Evolutionary conservation across 495 filamentous ascomycete genomes (phyloP), one percentile per base, ranked within the genome.

Genomic region (Lasiosphaeriaceae sp.): DNA sequence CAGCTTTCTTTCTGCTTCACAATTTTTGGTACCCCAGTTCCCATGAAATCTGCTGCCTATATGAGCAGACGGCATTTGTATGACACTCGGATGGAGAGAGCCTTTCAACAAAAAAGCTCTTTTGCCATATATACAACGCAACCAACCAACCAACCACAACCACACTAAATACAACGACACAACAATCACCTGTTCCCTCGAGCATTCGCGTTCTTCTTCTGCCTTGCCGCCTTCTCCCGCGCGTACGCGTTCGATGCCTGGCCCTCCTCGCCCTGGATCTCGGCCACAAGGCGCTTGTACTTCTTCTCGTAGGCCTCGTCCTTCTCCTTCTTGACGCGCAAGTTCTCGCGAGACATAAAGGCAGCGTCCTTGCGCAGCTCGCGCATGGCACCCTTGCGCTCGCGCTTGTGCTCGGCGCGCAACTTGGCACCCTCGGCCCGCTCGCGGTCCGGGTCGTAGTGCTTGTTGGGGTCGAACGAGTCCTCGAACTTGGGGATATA

Each of bases 401-500:
- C 94, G 64, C 86, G 84, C 83, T 96, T 96, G 82, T 90, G 85
- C 75, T 99, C 93, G 47, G 86, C 85, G 73, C 83, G 85, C 65
- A 99, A 79, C 64, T 90, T 91, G 61, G 83, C 84, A 47, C 83
- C 60, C 58, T 95, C 90, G n/a, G 86, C 82, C 23, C 94, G 88
- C 66, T 94, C 92, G 51, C 84, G 83, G 70, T 97, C 86, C 1
- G 90, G 90, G 65, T 99, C 94, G 80, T 97, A 96, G 79, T 96
- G 93, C 72, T 89, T 92, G 77, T 90, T 82, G 12, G 92, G 94
- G 70, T 92, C 91, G 84, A 91, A 99, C 60, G 83, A 76, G 70
- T 96, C 92, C 75, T 99, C 95, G 77, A 97, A 99, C 74, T 96
- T 97, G 63, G 94, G 94, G 22, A 96, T 86, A 46, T 86, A 85